These are phyloP conservation scores for Aspergillus steynii DNA, from an alignment of 495 filamentous ascomycete species.

Conservation along the genomic window DNA sequence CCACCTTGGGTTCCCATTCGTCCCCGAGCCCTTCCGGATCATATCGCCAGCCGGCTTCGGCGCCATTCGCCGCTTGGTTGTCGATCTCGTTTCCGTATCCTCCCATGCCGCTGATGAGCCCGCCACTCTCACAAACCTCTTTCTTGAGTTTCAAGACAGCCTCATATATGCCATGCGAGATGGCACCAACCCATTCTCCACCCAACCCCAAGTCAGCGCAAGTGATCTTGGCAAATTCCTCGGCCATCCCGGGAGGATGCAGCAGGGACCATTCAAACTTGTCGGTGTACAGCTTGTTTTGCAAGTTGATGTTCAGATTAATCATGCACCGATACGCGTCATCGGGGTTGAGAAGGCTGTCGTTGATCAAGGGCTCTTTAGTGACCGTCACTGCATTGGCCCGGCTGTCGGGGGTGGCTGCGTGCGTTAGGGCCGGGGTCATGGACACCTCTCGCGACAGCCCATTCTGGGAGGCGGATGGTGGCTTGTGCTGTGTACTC, in stretches of 20 bases:
- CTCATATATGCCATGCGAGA: constrained; percentile 97
- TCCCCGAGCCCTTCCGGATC: constrained; percentile 86
- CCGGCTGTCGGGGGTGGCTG: constrained; percentile 50
- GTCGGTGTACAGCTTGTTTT: constrained; percentile 91
- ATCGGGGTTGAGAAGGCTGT: constrained; percentile 73
- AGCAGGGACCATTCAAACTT: constrained; percentile 98
- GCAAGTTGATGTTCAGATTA: constrained; percentile 86
- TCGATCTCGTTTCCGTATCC: constrained; percentile 77
- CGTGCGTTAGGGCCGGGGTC: constrained; percentile 47
- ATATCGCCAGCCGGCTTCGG: constrained; percentile 89
- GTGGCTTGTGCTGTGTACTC: constrained; percentile 45
- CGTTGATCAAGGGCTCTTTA: constrained; percentile 44
- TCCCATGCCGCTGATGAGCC: constrained; percentile 69
- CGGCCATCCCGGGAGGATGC: constrained; percentile 86
- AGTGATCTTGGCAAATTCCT: constrained; percentile 87
- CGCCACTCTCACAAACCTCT: constrained; percentile 88
- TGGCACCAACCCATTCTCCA: constrained; percentile 91
- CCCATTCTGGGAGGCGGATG: constrained; percentile 34
- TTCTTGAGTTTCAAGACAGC: constrained; percentile 91
- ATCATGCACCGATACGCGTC: constrained; percentile 92
- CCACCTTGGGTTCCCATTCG: constrained; percentile 94
- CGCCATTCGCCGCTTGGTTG: constrained; percentile 78
- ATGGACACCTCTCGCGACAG: constrained; percentile 52
- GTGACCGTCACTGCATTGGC: constrained; percentile 40
- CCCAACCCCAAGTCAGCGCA: constrained; percentile 86